These are phyloP conservation scores for Pseudogymnoascus sp. DNA, from an alignment of 2,329 filamentous ascomycete genomes.

Conservation along the genomic window DNA sequence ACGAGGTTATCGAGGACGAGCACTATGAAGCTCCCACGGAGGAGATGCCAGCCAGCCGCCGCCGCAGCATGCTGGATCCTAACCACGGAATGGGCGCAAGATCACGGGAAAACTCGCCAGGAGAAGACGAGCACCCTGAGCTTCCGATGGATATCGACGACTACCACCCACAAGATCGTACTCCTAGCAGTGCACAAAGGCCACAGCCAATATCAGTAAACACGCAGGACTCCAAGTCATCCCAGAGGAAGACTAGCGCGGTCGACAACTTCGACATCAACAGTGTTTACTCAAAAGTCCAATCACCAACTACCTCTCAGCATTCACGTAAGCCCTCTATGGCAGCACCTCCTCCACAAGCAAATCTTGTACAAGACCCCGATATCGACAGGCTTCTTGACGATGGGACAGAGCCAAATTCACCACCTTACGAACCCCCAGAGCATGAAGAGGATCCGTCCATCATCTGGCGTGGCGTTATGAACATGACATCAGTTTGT, in stretches of 20 bases:
- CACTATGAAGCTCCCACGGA: constrained; percentile 34
- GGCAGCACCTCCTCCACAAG: constrained; percentile 33
- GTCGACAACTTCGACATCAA: constrained; percentile 64
- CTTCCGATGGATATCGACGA: constrained; percentile 25
- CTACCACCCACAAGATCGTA: constrained; percentile 23
- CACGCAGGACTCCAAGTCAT: constrained; percentile 12
- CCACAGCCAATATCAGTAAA: constrained; percentile 17
- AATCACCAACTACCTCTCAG: constrained; percentile 55
- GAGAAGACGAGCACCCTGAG: constrained; percentile 18
- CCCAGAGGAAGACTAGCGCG: constrained; percentile 19
- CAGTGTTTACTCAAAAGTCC: constrained; percentile 75
- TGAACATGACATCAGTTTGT: constrained; percentile 70
- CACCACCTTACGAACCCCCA: constrained; percentile 74
- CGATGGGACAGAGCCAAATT: constrained; percentile 58
- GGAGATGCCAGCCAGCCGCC: constrained; percentile 24
- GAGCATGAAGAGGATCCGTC: constrained; percentile 63
- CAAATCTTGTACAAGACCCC: constrained; percentile 56
- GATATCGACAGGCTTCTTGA: constrained; percentile 87
- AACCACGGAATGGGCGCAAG: constrained; percentile 27
- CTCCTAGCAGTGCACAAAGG: constrained; percentile 15
- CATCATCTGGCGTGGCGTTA: constrained; percentile 67
- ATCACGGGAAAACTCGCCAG: constrained; percentile 30
- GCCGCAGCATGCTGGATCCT: constrained; percentile 32
- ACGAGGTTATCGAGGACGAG: constrained; percentile 79
- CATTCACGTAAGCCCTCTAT: constrained; percentile 39